Evolutionary conservation across 2,329 filamentous ascomycete genomes (phyloP), one percentile per base, ranked within the genome.

Genomic region (Colletotrichum eleusines): DNA sequence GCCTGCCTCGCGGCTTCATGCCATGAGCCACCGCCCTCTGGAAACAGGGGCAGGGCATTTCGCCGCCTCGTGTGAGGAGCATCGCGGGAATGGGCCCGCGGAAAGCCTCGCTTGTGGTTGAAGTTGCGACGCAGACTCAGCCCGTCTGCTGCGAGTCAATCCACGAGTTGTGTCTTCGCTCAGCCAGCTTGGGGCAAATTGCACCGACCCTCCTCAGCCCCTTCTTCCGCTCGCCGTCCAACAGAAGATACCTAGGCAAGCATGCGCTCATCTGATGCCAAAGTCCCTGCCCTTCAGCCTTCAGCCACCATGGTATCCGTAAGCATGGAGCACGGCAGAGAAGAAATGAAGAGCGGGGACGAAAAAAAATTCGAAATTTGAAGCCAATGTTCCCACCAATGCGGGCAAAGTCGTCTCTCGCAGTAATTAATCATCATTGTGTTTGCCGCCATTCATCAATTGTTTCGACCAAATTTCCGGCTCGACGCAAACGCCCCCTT

Each of bases 141-240:
- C 65, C 64, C 57, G 58, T 23, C 54, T 23, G 42, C 51, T 35
- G 44, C 57, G 64, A 68, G 44, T 71, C 64, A 58, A 59, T 58
- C 51, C 35, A 53, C 57, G 44, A 58, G 26, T 54, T 44, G 59
- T 54, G 59, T 60, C 58, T 58, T 54, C 57, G 58, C 68, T 71
- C 68, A 68, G 68, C 68, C 68, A 68, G 44, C 68, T 53, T 58
- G 26, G 63, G 63, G 68, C 68, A 68, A 68, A 71, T 68, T 71
- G 38, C 68, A 71, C 51, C 57, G 42, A 68, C 55, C 64, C 63
- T 68, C 63, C 63, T 68, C 63, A 71, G 68, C 68, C 68, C 51
- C 68, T 53, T 63, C 63, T 46, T 63, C 63, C 50, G 50, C 38
- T 48, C 40, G 58, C 57, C 63, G 64, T 38, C 18, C 42, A 40